Base-by-base conservation (phyloP, 1,284 basidiomycete species). In the Sparassis latifolia region DNA sequence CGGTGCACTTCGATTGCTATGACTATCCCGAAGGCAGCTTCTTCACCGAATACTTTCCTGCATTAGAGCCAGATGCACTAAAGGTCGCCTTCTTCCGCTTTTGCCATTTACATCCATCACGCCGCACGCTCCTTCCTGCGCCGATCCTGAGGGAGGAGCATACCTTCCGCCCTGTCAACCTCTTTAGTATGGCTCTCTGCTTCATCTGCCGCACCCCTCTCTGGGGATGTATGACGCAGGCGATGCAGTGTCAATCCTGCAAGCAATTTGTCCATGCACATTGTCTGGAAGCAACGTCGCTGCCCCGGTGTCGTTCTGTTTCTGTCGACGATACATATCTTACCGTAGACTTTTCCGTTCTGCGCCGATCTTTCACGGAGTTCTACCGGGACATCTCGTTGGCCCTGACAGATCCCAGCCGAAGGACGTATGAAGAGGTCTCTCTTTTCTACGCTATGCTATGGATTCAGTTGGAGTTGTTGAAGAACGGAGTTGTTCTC, bases 161-260 rank as follows among this genome's bases (percentile, higher is more conserved):
- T 59, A 56, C 58, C 3, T 84, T 87, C 62, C 67, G 68, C 52
- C 65, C 69, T 4, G 76, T 82, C 54, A 89, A 86, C 58, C 64
- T 88, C 20, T 90, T 92, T 67, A 85, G 80, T 29, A 66, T 90
- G 5, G 78, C 79, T 5, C 70, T 87, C 2, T 92, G 89, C 60
- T 74, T 76, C 51, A 62, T 76, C 10, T 92, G 89, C 62, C 72
- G 66, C 12, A 66, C 74, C 43, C 89, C 89, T 2, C 70, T 91
- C 3, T 92, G 89, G 88, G 89, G 89, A 0, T 73, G 69, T 48
- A 66, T 71, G 9, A 65, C 67, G 30, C 88, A 91, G 64, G 86
- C 78, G 0, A 63, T 85, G 31, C 77, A 77, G 48, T 92, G 89
- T 61, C 61, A 62, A 9, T 67, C 68, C 1, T 92, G 89, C 64